Base-by-base conservation (phyloP, 805 yeast genomes). In the Saccharomycopsis fibuligera region DNA sequence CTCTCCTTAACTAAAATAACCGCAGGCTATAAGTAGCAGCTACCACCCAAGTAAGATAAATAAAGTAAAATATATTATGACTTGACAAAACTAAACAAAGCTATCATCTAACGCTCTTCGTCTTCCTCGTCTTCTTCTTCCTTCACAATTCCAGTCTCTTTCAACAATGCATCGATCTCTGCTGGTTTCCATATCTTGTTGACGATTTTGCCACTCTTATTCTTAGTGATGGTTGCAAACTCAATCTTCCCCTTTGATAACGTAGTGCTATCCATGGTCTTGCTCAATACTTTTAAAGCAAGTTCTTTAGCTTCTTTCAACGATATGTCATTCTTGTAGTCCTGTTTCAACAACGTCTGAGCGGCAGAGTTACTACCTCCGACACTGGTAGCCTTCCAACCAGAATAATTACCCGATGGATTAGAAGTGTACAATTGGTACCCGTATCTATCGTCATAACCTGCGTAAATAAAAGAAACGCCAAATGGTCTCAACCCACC, bases 401-500 rank as follows among this genome's bases (percentile, higher is more conserved):
- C 98, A 19, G 95, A 79, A 65, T 90, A 93, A 68, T 93, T 93
- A 24, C 99, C 99, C 0, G 96, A 86, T 12, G 99, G 99, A 64
- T 93, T 93, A 22, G 96, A 85, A 4, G 96, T 90, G 69, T 83
- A 93, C 57, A 93, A 73, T 67, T 93, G 99, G 73, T 84, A 93
- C 29, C 89, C 89, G 60, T 82, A 83, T 60, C 87, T 71, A 47
- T 88, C 91, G 64, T 93, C 99, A 62, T 82, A 84, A 5, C 99
- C 99, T 4, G 98, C 99, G 62, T 86, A 93, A 53, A 93, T 78
- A 67, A 93, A 90, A 45, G 96, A 85, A 36, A 93, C 99, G 61
- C 99, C 99, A 65, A 89, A 93, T 19, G 99, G 99, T 67, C 99
- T 83, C 61, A 93, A 76, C 33, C 99, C 99, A 63, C 99, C 99